Percentiles rank a stretch among this genome's conserved stretches.
Evolutionary conservation across 1,284 basidiomycete genomes (phyloP).

Genomic region (Cutaneotrichosporon spelunceum): DNA sequence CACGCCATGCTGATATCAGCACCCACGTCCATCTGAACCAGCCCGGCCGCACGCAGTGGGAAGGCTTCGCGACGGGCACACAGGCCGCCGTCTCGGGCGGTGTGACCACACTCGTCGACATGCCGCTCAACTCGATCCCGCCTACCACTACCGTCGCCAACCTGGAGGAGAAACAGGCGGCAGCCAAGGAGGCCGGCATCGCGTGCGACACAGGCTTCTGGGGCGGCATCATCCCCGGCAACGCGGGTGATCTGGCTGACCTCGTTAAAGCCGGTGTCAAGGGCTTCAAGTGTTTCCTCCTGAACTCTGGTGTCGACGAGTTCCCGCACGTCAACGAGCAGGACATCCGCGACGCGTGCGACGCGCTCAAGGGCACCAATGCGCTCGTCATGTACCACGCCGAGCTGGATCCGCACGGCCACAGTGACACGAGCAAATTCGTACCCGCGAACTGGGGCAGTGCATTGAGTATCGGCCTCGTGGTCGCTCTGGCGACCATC

Average conservation of each 20-base stretch:
- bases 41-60: conserved; percentile 75
- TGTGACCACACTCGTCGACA: conserved; percentile 86
- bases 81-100: conserved; percentile 82
- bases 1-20: conserved; percentile 51
- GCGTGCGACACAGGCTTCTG: conserved; percentile 87
- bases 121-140: conserved; percentile 93
- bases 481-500: background rate
- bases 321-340: conserved; percentile 75
- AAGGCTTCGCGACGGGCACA: conserved; percentile 88
- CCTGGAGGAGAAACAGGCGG: conserved; percentile 65
- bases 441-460: background rate
- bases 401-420: conserved; percentile 61
- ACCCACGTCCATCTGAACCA: conserved; percentile 91
- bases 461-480: background rate
- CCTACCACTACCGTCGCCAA: conserved; percentile 81
- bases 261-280: conserved; percentile 74
- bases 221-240: conserved; percentile 88
- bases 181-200: conserved; percentile 55
- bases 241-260: conserved; percentile 57
- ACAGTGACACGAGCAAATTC: conserved; percentile 11
- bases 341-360: conserved; percentile 71
- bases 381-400: conserved; percentile 85
- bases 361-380: conserved; percentile 53
- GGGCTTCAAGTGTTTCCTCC: conserved; percentile 94
- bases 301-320: conserved; percentile 92